Evolutionary conservation across 805 yeast genomes (phyloP), one percentile per base, ranked within the genome.

Genomic region (Saturnispora dispora): DNA sequence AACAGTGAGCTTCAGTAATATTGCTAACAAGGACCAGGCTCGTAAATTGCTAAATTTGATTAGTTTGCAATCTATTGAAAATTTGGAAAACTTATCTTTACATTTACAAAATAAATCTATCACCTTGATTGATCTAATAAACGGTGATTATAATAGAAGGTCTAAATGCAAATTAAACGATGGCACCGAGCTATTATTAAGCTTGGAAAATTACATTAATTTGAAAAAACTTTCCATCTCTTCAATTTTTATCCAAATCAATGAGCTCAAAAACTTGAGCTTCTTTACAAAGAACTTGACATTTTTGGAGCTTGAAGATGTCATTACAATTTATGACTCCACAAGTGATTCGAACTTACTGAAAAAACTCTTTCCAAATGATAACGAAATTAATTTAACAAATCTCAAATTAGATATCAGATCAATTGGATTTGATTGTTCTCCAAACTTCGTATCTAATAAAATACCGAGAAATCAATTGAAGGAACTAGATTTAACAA

Each of bases 381-480:
- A 17, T n/a, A 37, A 49, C 4, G 20, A 20, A 2, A 51, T 50
- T 18, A 39, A 40, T 22, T 45, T 57, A 25, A 46, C 43, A 27
- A 17, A 23, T 22, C 41, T 59, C 2, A 57, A 56, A 45, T 47
- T 64, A 3, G 61, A 62, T 47, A 37, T 64, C 13, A 57, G 62
- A 28, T 62, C 61, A 39, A 46, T 58, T 1, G 18, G 41, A 1
- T 55, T 42, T 15, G 66, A 64, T 46, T 46, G 57, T 2, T 50
- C 55, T 5, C 57, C 58, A 1, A 39, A 46, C 7, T 58, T 63
- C 46, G 35, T 64, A 10, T 32, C 25, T 9, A 47, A 50, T 17
- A 25, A 20, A 13, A 27, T 57, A 1, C 51, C 55, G 5, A 30
- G 13, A 5, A 55, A 60, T 46, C 56, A 63, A 30, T 51, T 64